These are phyloP conservation scores for Calocera viscosa DNA, from an alignment of 768 basidiomycete genomes.

Conservation along the genomic window DNA sequence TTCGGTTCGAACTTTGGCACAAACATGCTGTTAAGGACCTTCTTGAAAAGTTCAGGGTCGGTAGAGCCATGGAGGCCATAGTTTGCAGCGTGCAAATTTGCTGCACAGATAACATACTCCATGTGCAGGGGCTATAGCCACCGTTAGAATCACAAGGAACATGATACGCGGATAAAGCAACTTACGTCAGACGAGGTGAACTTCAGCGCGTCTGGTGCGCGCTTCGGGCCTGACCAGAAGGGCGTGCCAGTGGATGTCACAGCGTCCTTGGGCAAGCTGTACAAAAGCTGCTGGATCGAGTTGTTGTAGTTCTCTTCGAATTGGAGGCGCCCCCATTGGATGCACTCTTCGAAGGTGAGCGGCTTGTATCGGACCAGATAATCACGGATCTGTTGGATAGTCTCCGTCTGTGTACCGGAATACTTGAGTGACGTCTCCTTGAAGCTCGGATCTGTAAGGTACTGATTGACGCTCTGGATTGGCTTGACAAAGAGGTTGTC, in stretches of 20 bases:
- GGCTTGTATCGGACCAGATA: conserved; percentile 89
- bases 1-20: conserved; percentile 90
- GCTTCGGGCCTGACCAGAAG: conserved; percentile 98
- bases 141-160: conserved; percentile 1
- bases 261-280: conserved; percentile 89
- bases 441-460: conserved; percentile 93
- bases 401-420: conserved; percentile 82
- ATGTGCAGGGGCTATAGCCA: conserved; percentile 61
- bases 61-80: conserved; percentile 88
- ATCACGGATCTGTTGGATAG: conserved; percentile 74
- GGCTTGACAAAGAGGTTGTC: conserved; percentile 90
- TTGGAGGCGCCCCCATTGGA: conserved; percentile 88
- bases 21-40: conserved; percentile 65
- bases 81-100: conserved; percentile 95
- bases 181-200: conserved; percentile 82
- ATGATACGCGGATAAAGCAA: conserved; percentile 13
- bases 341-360: conserved; percentile 91
- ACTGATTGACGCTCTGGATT: conserved; percentile 84
- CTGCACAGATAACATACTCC: conserved; percentile 78
- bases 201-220: conserved; percentile 79
- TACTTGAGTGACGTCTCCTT: conserved; percentile 82
- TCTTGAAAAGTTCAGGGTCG: conserved; percentile 67
- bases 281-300: conserved; percentile 81
- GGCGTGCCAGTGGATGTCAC: conserved; percentile 84
- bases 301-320: conserved; percentile 93